Evolutionary conservation across 441 rosid genomes (phyloP), one percentile per base, ranked within the genome.

Genomic region (Geranium incanum): DNA sequence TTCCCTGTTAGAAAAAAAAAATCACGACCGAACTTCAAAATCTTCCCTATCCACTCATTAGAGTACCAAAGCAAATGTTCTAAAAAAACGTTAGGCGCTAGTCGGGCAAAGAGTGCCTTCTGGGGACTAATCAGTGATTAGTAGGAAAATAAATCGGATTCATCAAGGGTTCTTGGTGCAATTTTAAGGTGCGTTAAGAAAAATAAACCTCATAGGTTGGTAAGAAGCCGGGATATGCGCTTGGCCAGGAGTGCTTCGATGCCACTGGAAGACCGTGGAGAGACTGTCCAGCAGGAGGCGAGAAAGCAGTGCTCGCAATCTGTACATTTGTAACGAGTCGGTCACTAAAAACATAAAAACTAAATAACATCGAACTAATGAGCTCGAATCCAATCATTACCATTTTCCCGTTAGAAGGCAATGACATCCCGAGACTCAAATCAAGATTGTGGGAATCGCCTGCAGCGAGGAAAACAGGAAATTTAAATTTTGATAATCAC

Each of bases 401-500:
- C 75, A 71, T 23, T 55, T 73, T 71, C 75, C 69, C 4, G 48
- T 63, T 33, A 2, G 74, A 70, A 23, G 86, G 74, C 63, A 72
- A 23, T 36, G 86, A 77, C 60, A 52, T 52, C 15, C 60, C 60
- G 50, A 82, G 89, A 78, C 87, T 88, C 80, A 88, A 76, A 70
- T 87, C 89, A 67, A 88, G 89, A 81, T 83, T 82, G 70, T 83
- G 82, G 75, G 13, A 16, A 38, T 68, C 65, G 48, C 77, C 88
- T 52, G 60, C 19, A 52, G 18, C 19, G 13, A 33, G 12, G 16
- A 18, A 36, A 0, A 52, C 43, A 15, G 1, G 0, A 52, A 19
- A 48, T 16, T 19, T 43, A 45, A n/a, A 6, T 43, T 43, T 43
- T 13, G 18, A 52, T n/a, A 16, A 52, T 52, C 50, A 6, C 1